Conservation (phyloP, 108 stramenopile genomes). For the Nitzschia sp. region DNA sequence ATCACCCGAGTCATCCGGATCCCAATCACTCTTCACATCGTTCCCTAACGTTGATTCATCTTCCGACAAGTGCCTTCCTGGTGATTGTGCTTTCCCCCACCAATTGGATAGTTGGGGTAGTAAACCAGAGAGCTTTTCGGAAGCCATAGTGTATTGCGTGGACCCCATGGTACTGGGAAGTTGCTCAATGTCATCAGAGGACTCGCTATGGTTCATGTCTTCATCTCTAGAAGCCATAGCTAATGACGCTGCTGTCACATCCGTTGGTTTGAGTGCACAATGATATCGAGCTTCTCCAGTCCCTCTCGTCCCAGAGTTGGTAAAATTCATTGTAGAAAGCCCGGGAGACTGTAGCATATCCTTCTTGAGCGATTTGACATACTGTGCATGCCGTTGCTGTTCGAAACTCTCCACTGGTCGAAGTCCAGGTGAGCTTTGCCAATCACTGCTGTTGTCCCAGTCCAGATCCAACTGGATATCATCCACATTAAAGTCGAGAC, state of each 20-base stretch:
- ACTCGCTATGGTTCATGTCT: neutral
- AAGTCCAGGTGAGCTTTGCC: neutral
- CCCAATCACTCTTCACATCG: conserved; percentile 8
- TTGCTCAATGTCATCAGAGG: neutral
- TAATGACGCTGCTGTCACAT: conserved; percentile 1
- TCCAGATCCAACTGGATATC: neutral
- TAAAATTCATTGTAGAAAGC: neutral
- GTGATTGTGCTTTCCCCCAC: neutral
- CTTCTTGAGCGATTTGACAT: conserved; percentile 1
- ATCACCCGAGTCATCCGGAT: conserved; percentile 5
- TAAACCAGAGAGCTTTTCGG: neutral
- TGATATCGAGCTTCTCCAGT: neutral
- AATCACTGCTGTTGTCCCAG: conserved; percentile 1
- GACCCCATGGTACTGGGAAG: neutral
- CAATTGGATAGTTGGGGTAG: neutral
- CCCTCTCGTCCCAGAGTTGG: neutral
- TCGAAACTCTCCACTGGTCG: conserved; percentile 15
- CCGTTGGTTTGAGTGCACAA: conserved; percentile 12
- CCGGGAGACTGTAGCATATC: conserved; percentile 11
- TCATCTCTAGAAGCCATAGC: neutral
- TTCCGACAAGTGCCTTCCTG: neutral
- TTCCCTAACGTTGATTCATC: conserved; percentile 13
- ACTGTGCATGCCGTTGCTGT: neutral
- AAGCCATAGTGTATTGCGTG: neutral
- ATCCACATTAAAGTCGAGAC: neutral